Base-by-base conservation (phyloP, 495 filamentous ascomycete species). In the Choiromyces venosus region DNA sequence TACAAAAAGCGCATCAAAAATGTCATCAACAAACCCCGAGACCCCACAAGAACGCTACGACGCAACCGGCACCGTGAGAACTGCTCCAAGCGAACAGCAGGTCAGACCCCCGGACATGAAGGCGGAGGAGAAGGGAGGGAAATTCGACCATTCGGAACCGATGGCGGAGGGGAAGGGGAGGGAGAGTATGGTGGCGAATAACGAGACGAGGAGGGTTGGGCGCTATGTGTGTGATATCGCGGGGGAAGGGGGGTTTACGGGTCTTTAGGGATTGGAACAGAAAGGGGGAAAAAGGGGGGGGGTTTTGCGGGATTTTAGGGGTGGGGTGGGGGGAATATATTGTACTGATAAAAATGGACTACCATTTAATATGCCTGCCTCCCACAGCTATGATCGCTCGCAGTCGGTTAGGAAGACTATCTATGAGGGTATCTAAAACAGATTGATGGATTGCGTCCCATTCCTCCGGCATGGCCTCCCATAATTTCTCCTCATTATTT, bases 101-200 rank as follows among this genome's bases (percentile, higher is more conserved):
- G 46, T 18, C 9, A 33, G 25, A 1, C 52, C 52, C 25, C n/a
- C 8, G 21, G 52, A 61, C 4, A 12, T 10, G 52, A 10, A 33
- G 16, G 16, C 16, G 18, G 6, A 44, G 42, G 42, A 21, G 42
- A 10, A 44, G n/a, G 46, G 44, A 52, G 44, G 46, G 46, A 29
- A 29, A 18, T 73, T 67, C 10, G 66, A 73, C 52, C 66, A 76
- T 69, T 72, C 75, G 42, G 39, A 56, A 2, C 36, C 52, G 6
- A 39, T 29, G 18, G 46, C 40, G 18, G 33, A 65, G 0, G 69
- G 56, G 10, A 75, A 56, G 65, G 52, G 75, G 46, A 52, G 75
- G 44, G 72, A 71, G 38, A 72, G 73, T 9, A 76, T 76, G 38
- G 40, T 71, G 64, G 65, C 64, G 12, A 71, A 75, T 39, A 76